Conservation (phyloP, 768 basidiomycete species). For the Hirschioporus abietinus region DNA sequence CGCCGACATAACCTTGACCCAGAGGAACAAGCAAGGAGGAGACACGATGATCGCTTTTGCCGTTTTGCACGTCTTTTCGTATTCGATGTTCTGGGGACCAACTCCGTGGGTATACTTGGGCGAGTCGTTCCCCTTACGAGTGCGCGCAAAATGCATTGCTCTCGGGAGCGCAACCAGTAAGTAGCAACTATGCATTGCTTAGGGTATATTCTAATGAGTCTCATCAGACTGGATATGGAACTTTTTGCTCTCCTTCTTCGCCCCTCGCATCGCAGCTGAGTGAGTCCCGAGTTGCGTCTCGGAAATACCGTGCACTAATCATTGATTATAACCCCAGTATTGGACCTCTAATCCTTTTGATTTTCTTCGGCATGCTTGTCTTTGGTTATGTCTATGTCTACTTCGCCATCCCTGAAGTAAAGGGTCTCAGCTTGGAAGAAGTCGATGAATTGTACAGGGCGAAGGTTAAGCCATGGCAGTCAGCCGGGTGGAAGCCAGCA, state of each 20-base stretch:
- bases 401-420: conserved; percentile 76
- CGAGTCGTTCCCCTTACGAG: conserved; percentile 77
- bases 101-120: conserved; percentile 75
- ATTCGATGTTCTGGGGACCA: conserved; percentile 73
- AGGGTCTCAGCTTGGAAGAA: conserved; percentile 71
- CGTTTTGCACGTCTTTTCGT: conserved; percentile 69
- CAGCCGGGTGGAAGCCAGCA: conserved; percentile 51
- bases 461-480: conserved; percentile 64
- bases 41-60: conserved; percentile 70
- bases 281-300: conserved; percentile 20
- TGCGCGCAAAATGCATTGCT: conserved; percentile 73
- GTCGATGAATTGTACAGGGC: conserved; percentile 73
- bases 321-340: conserved; percentile 33
- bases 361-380: conserved; percentile 71
- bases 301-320: not conserved
- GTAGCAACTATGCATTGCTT: conserved; percentile 14
- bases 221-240: conserved; percentile 63
- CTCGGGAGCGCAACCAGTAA: conserved; percentile 58
- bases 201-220: conserved; percentile 9
- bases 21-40: conserved; percentile 54
- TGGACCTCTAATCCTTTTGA: conserved; percentile 67
- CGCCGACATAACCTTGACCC: conserved; percentile 40
- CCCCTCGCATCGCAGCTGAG: conserved; percentile 58
- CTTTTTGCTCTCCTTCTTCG: conserved; percentile 68
- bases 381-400: conserved; percentile 71